Evolutionary conservation across 805 yeast genomes (phyloP).

Genomic region (Suhomyces tanzawaensis): DNA sequence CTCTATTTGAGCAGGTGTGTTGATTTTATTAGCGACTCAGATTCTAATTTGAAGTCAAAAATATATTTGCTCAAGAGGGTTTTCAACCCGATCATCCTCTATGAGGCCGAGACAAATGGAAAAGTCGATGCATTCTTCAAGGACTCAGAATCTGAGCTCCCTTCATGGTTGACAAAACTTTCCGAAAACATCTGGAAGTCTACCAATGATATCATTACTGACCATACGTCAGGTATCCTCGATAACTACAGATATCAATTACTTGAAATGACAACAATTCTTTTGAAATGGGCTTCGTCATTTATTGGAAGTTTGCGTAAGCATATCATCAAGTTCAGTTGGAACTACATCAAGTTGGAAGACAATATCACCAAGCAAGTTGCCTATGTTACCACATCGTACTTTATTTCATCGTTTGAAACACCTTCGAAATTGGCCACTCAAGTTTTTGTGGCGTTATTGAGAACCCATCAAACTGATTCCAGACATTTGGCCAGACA

Average conservation of each 20-base stretch:
- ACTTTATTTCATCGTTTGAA: slow-evolving; percentile 82
- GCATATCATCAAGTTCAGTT: slow-evolving; percentile 87
- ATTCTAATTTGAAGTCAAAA: slow-evolving; percentile 49
- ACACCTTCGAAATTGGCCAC: slow-evolving; percentile 86
- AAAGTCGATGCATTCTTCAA: slow-evolving; percentile 47
- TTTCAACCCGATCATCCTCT: slow-evolving; percentile 62
- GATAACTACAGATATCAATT: slow-evolving; percentile 77
- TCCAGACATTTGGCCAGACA: slow-evolving; percentile 80
- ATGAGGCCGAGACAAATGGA: slow-evolving; percentile 53
- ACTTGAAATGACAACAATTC: slow-evolving; percentile 73
- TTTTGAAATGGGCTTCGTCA: slow-evolving; percentile 66
- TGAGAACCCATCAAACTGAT: slow-evolving; percentile 82
- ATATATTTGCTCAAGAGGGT: slow-evolving; percentile 56
- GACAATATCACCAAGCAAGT: slow-evolving; percentile 88
- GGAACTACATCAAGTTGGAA: slow-evolving; percentile 89
- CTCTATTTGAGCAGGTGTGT: slow-evolving; percentile 52
- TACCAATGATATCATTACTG: slow-evolving; percentile 48
- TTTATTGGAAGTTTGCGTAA: slow-evolving; percentile 62
- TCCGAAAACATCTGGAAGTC: slow-evolving; percentile 73
- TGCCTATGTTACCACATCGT: slow-evolving; percentile 84
- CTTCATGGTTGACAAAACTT: slow-evolving; percentile 64
- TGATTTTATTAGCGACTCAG: slow-evolving; percentile 44
- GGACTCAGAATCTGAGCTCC: slow-evolving; percentile 24
- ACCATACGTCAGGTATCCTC: slow-evolving; percentile 60
- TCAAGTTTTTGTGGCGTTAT: slow-evolving; percentile 86